Percentiles rank a stretch among this genome's conserved stretches.
These are phyloP conservation scores for Rasamsonia emersonii DNA, from an alignment of 2,329 filamentous ascomycete genomes.

Conservation along the genomic window DNA sequence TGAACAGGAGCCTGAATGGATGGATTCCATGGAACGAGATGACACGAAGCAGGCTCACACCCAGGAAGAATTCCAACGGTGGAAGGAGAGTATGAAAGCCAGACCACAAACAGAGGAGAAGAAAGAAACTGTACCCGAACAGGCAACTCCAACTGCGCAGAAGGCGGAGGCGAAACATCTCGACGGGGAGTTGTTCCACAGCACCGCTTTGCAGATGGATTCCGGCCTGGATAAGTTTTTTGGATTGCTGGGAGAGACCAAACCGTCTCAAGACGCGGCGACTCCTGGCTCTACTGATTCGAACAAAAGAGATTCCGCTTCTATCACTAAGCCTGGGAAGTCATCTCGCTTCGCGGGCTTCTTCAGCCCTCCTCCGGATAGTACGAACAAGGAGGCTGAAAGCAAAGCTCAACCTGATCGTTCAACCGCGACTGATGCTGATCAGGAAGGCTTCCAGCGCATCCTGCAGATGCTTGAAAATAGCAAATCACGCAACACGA, in stretches of 20 bases:
- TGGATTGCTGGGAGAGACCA: slow-evolving; percentile 47
- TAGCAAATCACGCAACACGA: slow-evolving; percentile 36
- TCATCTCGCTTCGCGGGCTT: slow-evolving; percentile 82
- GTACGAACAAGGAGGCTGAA: slow-evolving; percentile 35
- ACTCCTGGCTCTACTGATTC: slow-evolving; percentile 30
- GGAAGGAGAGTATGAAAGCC: slow-evolving; percentile 85
- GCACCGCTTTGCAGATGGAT: slow-evolving; percentile 57
- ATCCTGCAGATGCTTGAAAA: slow-evolving; percentile 72
- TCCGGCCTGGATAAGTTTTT: slow-evolving; percentile 72
- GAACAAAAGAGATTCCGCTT: slow-evolving; percentile 32
- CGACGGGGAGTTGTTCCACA: slow-evolving; percentile 46
- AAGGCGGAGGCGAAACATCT: slow-evolving; percentile 31
- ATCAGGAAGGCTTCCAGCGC: slow-evolving; percentile 78
- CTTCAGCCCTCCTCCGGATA: slow-evolving; percentile 54
- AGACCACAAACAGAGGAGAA: slow-evolving; percentile 39
- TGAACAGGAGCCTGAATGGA: slow-evolving; percentile 85
- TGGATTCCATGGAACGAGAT: slow-evolving; percentile 62
- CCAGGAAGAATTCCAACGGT: slow-evolving; percentile 85
- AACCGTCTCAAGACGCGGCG: slow-evolving; percentile 31
- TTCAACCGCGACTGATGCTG: slow-evolving; percentile 47
- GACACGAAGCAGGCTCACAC: slow-evolving; percentile 66
- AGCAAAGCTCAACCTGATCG: slow-evolving; percentile 22
- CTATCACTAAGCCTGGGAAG: slow-evolving; percentile 50
- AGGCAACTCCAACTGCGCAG: slow-evolving; percentile 15
- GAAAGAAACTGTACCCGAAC: slow-evolving; percentile 27